Evolutionary conservation across 371 early-diverging fungal species (phyloP).

Genomic region (Mortierella sp.): DNA sequence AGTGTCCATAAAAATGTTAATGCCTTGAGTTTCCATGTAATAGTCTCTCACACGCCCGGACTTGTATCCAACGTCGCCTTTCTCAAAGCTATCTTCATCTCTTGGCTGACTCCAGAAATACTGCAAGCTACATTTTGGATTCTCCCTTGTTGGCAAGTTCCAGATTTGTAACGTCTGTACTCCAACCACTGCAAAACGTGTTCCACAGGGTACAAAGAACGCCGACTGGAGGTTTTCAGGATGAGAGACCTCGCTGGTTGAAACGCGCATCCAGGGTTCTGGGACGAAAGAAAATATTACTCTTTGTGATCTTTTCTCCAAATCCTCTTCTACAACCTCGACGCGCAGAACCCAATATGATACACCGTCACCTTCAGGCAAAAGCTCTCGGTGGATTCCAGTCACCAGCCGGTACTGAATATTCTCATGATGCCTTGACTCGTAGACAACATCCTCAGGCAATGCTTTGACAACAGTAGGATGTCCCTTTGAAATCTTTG

Average conservation of each 20-base stretch:
- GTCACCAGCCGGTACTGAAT: conserved; percentile 35
- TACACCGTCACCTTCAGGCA: conserved; percentile 51
- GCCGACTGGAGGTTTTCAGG: conserved; percentile 42
- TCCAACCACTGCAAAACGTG: conserved; percentile 44
- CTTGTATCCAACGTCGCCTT: conserved; percentile 16
- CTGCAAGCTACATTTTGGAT: conserved; percentile 42
- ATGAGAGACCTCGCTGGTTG: conserved; percentile 35
- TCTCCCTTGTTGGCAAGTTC: conserved; percentile 49
- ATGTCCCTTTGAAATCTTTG: conserved; percentile 25
- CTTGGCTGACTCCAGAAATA: conserved; percentile 54
- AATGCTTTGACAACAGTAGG: conserved; percentile 22
- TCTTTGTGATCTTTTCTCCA: conserved; percentile 5
- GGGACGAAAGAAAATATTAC: conserved; percentile 53
- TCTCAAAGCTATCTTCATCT: conserved; percentile 18
- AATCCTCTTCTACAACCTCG: conserved; percentile 37
- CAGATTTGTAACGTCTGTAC: conserved; percentile 50
- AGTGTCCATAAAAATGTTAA: conserved; percentile 28
- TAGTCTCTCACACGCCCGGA: conserved; percentile 41
- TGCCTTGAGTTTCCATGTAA: conserved; percentile 23
- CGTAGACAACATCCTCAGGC: conserved; percentile 27
- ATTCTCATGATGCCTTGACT: conserved; percentile 22
- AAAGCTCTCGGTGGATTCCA: conserved; percentile 31
- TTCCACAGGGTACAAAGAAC: conserved; percentile 42
- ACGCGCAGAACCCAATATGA: conserved; percentile 56
- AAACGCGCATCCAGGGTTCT: conserved; percentile 56